Evolutionary conservation across 345 rosid genomes (phyloP).

Genomic region (Citrus glauca): DNA sequence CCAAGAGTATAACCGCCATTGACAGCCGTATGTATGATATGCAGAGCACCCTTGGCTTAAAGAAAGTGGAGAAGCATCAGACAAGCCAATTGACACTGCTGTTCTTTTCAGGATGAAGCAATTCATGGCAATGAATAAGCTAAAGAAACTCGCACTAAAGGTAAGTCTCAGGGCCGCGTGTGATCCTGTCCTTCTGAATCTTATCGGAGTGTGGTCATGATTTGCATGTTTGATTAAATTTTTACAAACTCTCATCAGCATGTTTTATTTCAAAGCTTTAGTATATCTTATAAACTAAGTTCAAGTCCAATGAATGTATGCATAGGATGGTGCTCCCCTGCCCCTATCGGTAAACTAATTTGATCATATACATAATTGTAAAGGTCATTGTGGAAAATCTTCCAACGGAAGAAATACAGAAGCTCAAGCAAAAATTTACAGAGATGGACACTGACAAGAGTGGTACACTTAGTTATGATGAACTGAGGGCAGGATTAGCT

Average conservation of each 20-base stretch:
- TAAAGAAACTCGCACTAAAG: slow-evolving; percentile 89
- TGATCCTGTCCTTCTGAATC: background rate
- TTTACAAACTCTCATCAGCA: background rate
- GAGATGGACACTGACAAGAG: slow-evolving; percentile 85
- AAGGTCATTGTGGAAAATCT: slow-evolving; percentile 82
- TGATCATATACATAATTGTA: slow-evolving; percentile 13
- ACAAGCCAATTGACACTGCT: slow-evolving; percentile 88
- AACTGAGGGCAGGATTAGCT: slow-evolving; percentile 69
- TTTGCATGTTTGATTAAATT: no score
- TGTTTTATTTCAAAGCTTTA: background rate
- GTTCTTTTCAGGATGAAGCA: slow-evolving; percentile 91
- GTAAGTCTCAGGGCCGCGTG: slow-evolving; percentile 13
- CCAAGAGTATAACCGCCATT: background rate
- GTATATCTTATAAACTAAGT: background rate
- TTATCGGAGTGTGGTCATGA: background rate
- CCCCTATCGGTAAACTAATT: background rate
- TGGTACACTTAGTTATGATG: slow-evolving; percentile 79
- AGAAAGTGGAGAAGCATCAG: slow-evolving; percentile 76
- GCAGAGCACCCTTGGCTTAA: slow-evolving; percentile 70
- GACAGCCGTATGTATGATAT: background rate
- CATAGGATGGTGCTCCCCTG: background rate
- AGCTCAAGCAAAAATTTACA: slow-evolving; percentile 66
- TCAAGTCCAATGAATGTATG: background rate
- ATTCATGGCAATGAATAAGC: slow-evolving; percentile 90
- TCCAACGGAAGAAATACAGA: slow-evolving; percentile 73